Percentiles rank a stretch among this genome's conserved stretches.
phyloP scores from a whole-genome alignment of 805 yeast genomes.

The Wickerhamomyces silvicola region DNA sequence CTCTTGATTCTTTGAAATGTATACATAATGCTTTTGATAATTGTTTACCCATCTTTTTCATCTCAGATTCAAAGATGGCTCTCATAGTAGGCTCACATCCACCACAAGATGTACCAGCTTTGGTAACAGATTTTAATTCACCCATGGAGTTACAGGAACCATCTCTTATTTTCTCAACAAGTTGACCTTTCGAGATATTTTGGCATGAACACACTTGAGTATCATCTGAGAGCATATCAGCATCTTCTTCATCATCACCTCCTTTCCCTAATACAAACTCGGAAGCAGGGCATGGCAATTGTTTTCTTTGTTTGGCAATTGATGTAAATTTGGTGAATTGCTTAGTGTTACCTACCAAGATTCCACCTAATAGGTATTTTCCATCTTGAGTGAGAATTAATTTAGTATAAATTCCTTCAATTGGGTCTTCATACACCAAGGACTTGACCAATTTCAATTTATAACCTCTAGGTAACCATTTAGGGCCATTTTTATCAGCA shows the following conservation, averaged over 20 bases:
- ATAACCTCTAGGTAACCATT: constrained; percentile 25
- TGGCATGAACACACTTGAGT: constrained; percentile 33
- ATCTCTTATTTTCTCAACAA: constrained; percentile 24
- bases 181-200: constrained; percentile 27
- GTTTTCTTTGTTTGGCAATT: constrained; percentile 23
- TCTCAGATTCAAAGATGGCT: constrained; percentile 28
- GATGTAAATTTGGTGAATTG: constrained; percentile 28
- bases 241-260: constrained; percentile 24
- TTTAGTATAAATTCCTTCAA: constrained; percentile 29
- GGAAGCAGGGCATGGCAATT: constrained; percentile 25
- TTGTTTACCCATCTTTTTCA: constrained; percentile 29
- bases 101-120: constrained; percentile 35
- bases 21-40: constrained; percentile 27
- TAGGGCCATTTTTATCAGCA: constrained; percentile 29
- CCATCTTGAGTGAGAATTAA: constrained; percentile 29
- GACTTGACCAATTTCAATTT: constrained; percentile 19
- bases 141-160: constrained; percentile 25
- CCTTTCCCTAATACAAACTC: constrained; percentile 25
- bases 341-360: constrained; percentile 28
- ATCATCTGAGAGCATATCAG: constrained; percentile 25
- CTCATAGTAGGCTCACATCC: constrained; percentile 33
- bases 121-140: constrained; percentile 28
- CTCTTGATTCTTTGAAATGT: constrained; percentile 29
- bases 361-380: constrained; percentile 30
- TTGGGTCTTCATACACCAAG: constrained; percentile 27